A percentile compares a stretch with the other conserved stretches of the same genome.
Evolutionary conservation across 2,329 filamentous ascomycete species (phyloP).

Genomic region (Grosmannia clavigera): DNA sequence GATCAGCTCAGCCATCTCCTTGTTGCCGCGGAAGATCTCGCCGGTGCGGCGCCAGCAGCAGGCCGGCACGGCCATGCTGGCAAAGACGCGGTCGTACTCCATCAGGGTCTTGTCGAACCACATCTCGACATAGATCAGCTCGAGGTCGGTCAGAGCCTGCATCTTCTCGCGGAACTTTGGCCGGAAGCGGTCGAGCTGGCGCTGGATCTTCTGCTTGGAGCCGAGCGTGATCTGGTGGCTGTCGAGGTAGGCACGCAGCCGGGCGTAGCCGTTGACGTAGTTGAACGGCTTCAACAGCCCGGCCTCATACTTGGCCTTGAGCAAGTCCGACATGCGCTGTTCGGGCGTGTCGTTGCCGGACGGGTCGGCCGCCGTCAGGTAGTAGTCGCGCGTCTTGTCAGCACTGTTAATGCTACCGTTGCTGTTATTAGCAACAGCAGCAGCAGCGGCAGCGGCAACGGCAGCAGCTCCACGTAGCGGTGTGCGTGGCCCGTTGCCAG

Average conservation of each 20-base stretch:
- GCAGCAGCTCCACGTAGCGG: neutral
- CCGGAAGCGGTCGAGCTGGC: conserved; percentile 83
- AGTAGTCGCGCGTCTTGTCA: conserved; percentile 77
- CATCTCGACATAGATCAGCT: conserved; percentile 93
- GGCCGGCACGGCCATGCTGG: conserved; percentile 95
- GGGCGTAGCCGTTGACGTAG: conserved; percentile 91
- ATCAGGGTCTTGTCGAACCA: conserved; percentile 96
- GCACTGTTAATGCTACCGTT: conserved; percentile 25
- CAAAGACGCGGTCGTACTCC: conserved; percentile 97
- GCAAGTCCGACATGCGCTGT: conserved; percentile 86
- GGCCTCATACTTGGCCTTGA: conserved; percentile 92
- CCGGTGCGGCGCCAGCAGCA: conserved; percentile 96
- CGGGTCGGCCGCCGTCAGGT: conserved; percentile 91
- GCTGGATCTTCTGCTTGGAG: conserved; percentile 81
- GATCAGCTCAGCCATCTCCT: conserved; percentile 96
- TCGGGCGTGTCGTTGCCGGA: conserved; percentile 76
- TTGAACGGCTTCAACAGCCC: conserved; percentile 94
- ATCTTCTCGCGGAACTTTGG: conserved; percentile 95
- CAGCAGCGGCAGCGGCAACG: neutral
- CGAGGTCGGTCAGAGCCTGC: conserved; percentile 81
- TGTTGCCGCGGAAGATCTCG: conserved; percentile 94
- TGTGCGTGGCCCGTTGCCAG: neutral
- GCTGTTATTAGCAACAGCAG: neutral
- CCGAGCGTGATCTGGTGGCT: conserved; percentile 61
- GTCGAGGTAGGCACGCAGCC: conserved; percentile 84